phyloP scores from a whole-genome alignment of 768 basidiomycete species.

The Cystobasidium ongulense region DNA sequence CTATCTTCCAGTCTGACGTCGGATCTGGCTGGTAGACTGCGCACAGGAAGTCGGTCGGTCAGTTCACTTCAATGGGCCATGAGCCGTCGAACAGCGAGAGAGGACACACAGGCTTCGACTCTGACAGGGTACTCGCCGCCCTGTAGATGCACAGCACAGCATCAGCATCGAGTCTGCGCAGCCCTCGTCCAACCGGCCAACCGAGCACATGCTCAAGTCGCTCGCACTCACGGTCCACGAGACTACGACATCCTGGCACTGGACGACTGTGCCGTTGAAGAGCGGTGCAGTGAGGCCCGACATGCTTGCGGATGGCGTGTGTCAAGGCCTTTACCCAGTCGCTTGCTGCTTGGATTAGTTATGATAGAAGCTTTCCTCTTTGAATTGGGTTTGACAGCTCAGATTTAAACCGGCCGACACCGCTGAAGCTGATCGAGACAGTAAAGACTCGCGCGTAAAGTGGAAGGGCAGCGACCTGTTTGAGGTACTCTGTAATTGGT shows the following conservation, averaged over 20 bases:
- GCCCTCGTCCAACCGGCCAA: no score
- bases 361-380: no score
- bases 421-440: no score
- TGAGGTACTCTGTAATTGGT: no score
- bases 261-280: conserved; percentile 62
- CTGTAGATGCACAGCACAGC: background rate
- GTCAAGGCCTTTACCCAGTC: background rate
- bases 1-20: conserved; percentile 4
- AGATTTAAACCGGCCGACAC: no score
- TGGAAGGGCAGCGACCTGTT: no score
- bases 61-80: background rate
- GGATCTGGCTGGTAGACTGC: conserved; percentile 24
- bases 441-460: no score
- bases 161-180: background rate
- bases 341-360: background rate
- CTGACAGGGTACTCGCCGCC: conserved; percentile 23
- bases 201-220: background rate
- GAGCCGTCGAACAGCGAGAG: background rate
- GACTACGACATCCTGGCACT: conserved; percentile 16
- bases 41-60: background rate
- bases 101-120: conserved; percentile 22
- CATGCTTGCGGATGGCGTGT: background rate
- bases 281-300: background rate
- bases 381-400: no score
- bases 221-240: conserved; percentile 3